Evolutionary conservation across 1,284 basidiomycete species (phyloP).

Genomic region (Ustilago loliicola): DNA sequence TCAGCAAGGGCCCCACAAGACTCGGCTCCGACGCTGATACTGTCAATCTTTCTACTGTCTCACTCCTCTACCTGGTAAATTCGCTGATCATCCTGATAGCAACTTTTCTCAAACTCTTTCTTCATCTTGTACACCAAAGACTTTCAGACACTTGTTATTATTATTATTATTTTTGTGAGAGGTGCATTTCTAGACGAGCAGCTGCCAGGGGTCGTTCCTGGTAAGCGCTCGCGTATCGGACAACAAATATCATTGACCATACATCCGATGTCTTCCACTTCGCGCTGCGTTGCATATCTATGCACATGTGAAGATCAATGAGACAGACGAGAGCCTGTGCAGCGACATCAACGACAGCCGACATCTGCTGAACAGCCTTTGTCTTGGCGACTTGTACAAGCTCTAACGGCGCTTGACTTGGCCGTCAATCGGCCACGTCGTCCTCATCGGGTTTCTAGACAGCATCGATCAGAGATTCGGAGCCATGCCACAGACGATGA

Average conservation of each 20-base stretch:
- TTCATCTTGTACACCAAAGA: no score
- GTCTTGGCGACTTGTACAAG: no score
- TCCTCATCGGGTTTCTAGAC: no score
- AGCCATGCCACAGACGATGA: no score
- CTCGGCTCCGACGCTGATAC: not conserved
- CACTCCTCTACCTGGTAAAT: not conserved
- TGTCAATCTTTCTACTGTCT: conserved; percentile 2
- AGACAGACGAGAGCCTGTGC: not conserved
- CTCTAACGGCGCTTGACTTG: no score
- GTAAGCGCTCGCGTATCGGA: conserved; percentile 4
- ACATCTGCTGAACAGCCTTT: no score
- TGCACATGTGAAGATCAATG: not conserved
- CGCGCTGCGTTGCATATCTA: not conserved
- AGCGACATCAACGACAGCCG: not conserved
- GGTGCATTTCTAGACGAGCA: not conserved
- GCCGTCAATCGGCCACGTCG: no score
- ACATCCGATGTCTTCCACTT: not conserved
- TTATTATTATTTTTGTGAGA: not conserved
- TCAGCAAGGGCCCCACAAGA: conserved; percentile 8
- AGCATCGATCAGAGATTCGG: no score
- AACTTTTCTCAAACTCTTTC: no score
- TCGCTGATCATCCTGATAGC: not conserved
- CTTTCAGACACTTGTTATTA: no score
- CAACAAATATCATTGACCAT: not conserved
- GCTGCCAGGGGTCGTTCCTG: conserved; percentile 24